Conservation (phyloP, 371 early-diverging fungal species). For the Choanephora cucurbitarum region DNA sequence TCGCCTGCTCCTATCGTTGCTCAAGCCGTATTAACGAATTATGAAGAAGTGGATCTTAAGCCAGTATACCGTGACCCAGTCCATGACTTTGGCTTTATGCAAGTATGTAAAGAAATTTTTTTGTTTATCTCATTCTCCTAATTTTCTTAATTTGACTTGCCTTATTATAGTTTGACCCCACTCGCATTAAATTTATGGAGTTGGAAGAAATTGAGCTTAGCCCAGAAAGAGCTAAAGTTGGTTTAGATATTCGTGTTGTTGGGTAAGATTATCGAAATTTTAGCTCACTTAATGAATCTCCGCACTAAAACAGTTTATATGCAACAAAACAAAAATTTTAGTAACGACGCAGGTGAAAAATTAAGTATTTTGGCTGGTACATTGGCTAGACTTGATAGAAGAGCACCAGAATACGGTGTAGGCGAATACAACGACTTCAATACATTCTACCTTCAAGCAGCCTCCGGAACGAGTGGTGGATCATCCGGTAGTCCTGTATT, state of each 20-base stretch:
- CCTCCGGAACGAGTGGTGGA: conserved; percentile 69
- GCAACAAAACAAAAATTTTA: neutral
- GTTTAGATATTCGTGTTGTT: conserved; percentile 83
- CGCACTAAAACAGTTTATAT: neutral
- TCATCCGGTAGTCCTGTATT: conserved; percentile 73
- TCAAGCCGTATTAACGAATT: conserved; percentile 81
- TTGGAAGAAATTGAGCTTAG: conserved; percentile 71
- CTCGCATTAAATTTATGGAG: conserved; percentile 72
- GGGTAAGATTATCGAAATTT: conserved; percentile 46
- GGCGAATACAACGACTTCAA: conserved; percentile 75
- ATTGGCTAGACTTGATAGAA: conserved; percentile 76
- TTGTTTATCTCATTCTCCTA: neutral
- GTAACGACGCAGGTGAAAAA: conserved; percentile 87
- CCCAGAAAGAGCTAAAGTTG: conserved; percentile 81
- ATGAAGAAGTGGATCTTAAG: conserved; percentile 84
- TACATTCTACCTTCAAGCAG: conserved; percentile 72
- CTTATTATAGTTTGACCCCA: conserved; percentile 75
- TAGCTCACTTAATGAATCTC: neutral
- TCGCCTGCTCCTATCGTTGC: conserved; percentile 87
- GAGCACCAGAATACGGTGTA: conserved; percentile 38
- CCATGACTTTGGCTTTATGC: conserved; percentile 89
- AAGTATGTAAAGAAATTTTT: conserved; percentile 9
- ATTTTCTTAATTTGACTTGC: neutral
- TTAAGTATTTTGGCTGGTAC: conserved; percentile 78
- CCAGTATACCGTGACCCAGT: conserved; percentile 86